Evolutionary conservation across 1,139 yeast species (phyloP).

Genomic region (Saccharomycopsis phalli): DNA sequence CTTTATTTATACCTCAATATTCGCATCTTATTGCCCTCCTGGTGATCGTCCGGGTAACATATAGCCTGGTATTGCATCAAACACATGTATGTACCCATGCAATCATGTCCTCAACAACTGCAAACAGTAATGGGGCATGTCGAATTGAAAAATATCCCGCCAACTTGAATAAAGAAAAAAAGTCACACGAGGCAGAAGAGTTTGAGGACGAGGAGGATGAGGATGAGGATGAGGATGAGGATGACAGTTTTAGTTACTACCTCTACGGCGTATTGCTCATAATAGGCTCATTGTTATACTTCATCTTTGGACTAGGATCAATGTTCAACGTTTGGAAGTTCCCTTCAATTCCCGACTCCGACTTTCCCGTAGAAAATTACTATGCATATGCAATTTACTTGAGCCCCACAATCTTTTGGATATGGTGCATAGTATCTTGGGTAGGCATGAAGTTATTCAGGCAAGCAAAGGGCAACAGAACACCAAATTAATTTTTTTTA

Average conservation of each 20-base stretch:
- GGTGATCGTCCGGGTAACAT: too few species aligned
- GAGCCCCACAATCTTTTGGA: conserved; percentile 56
- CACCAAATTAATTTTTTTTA: background rate
- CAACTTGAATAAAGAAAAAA: too few species aligned
- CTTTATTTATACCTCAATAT: too few species aligned
- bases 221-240: conserved; percentile 3
- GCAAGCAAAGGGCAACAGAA: conserved; percentile 55
- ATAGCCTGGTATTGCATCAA: too few species aligned
- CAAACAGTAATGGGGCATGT: too few species aligned
- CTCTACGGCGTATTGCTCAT: conserved; percentile 14
- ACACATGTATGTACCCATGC: too few species aligned
- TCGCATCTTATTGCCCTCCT: too few species aligned
- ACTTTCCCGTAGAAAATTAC: conserved; percentile 34
- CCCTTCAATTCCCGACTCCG: conserved; percentile 21
- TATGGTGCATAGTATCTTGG: conserved; percentile 74
- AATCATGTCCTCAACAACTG: too few species aligned
- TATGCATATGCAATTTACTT: conserved; percentile 46
- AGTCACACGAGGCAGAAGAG: too few species aligned
- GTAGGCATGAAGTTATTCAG: conserved; percentile 67
- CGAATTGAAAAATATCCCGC: too few species aligned
- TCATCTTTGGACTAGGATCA: conserved; percentile 12
- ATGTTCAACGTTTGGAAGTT: conserved; percentile 16
- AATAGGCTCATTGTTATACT: conserved; percentile 7
- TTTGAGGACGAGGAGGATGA: background rate
- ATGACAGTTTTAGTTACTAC: background rate